Base-by-base conservation (phyloP, 139 green algal species). In the Parachlorella kessleri region DNA sequence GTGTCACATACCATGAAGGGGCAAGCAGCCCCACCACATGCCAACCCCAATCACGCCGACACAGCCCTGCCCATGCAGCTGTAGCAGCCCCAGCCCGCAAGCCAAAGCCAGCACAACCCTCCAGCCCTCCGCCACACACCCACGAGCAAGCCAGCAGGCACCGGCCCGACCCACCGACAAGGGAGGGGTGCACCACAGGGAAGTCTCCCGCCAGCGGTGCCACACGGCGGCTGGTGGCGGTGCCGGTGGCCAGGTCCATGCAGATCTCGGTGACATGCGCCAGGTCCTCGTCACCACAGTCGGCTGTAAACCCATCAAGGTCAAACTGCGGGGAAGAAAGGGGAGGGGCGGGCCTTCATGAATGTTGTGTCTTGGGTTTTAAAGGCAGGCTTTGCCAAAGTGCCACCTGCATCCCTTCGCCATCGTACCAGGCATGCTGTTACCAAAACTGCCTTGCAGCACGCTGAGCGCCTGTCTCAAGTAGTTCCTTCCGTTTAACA, bases 121-220 rank as follows among this genome's bases (percentile, higher is more conserved):
- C n/a, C n/a, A n/a, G n/a, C n/a, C n/a, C n/a, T n/a, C n/a, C 68
- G 23, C 5, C 9, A 55, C 18, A n/a, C 10, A 37, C 41, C 68
- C 4, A 2, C 71, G 67, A 4, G 21, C 38, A 72, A 21, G n/a
- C 3, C 28, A 66, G 4, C 37, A 38, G 63, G 14, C 24, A 68
- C 26, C n/a, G n/a, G n/a, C n/a, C 10, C 26, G 30, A 23, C 70
- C 35, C 81, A 85, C 80, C 42, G 10, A 71, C 42, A 2, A 70
- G 55, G 65, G 35, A 32, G 28, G 40, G 32, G 1, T 41, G 59
- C 32, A 92, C 80, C 32, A 83, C 77, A 0, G 91, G 91, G 76
- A 95, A 95, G 70, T 95, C 91, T 28, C 82, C 86, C 7, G 72
- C 40, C 14, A 83, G 76, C 6, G 76, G 41, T 3, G 36, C 69